These are phyloP conservation scores for Plasmodium fragile DNA, from an alignment of 169 alveolate species.

Conservation along the genomic window DNA sequence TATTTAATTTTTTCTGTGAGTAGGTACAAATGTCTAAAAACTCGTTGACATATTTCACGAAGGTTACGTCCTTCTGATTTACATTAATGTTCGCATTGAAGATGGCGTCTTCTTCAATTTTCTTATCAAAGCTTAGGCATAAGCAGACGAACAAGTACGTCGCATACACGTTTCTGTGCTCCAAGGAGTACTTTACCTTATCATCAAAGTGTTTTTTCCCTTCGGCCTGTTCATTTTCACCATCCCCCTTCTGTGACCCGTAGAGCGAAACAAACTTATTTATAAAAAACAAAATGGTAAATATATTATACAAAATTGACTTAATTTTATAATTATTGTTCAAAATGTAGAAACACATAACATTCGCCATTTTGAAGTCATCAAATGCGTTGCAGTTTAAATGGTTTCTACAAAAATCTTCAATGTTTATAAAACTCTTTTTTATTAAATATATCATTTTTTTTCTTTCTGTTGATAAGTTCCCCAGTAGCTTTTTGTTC, in stretches of 20 bases:
- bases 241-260: not conserved
- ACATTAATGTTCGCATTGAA: constrained; percentile 41
- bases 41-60: constrained; percentile 35
- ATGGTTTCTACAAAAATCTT: constrained; percentile 42
- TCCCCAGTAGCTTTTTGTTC: constrained; percentile 19
- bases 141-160: constrained; percentile 40
- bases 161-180: constrained; percentile 26
- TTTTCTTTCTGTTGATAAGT: constrained; percentile 9
- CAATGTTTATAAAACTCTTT: constrained; percentile 35
- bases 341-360: constrained; percentile 49
- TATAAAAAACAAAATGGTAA: constrained; percentile 43
- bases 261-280: constrained; percentile 17
- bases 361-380: constrained; percentile 57
- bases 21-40: constrained; percentile 38
- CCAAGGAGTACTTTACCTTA: constrained; percentile 23
- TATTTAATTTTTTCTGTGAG: constrained; percentile 43
- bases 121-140: constrained; percentile 56
- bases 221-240: not conserved
- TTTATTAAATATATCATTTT: constrained; percentile 22
- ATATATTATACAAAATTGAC: constrained; percentile 54
- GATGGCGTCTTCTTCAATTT: constrained; percentile 43
- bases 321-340: constrained; percentile 62
- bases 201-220: constrained; percentile 11
- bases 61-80: constrained; percentile 29
- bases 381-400: constrained; percentile 31